Evolutionary conservation across 192 early-diverging fungal species (phyloP), one percentile per base, ranked within the genome.

Genomic region (Coemansia sp.): DNA sequence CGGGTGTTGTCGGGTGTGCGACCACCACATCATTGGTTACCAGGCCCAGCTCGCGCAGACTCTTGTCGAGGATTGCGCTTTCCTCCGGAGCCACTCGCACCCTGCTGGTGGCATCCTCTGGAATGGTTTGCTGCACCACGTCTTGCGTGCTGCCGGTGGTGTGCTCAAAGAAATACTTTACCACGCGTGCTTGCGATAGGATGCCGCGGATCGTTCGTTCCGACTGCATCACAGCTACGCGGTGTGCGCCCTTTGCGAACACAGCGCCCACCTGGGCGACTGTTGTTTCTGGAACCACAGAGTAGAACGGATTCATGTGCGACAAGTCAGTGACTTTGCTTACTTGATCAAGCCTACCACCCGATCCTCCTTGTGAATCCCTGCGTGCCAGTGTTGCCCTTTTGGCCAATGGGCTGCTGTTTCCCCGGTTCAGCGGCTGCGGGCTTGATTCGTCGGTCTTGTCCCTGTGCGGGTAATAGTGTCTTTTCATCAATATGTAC

Each of bases 221-320:
- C 18, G 76, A 71, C 61, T 88, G 72, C 82, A 91, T 84, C 2
- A 95, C 89, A 0, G 89, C 89, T 20, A 95, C 90, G 63, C 93
- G 86, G 66, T 95, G 93, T 23, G 88, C 88, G 28, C 90, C 89
- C 62, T 82, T 83, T 4, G 87, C 87, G 70, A 95, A 92, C 29
- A 91, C 84, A 39, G 86, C 85, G 2, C 89, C 87, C 21, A 90
- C 83, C 42, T 90, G 87, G 8, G 87, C 71, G 2, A 95, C 64
- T 0, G 87, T 88, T 23, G 93, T 87, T 61, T 92, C 91, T n/a
- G 85, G 84, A 48, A 90, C 55, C 13, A 93, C 89, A 20, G 88
- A 88, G 68, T 91, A 93, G 66, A 93, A 95, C 23, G 93, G 92
- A 61, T 95, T 92, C 58, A 87, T 85, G 28, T 87, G 84, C 4